phyloP scores from a whole-genome alignment of 345 rosid species.

The Camelina sativa region DNA sequence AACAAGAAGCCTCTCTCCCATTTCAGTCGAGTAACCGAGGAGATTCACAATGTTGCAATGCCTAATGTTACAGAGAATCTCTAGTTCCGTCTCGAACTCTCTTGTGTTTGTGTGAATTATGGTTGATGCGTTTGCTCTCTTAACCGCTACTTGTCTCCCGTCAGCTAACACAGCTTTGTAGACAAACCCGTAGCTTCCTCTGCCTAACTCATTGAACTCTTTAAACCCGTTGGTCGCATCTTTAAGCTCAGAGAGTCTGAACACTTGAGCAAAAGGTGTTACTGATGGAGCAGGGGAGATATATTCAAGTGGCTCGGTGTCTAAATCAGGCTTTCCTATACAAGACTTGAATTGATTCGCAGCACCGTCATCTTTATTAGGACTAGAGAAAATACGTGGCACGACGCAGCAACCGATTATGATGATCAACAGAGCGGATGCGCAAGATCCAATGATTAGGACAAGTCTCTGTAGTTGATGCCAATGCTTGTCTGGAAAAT shows the following conservation, averaged over 20 bases:
- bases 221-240: constrained; percentile 95
- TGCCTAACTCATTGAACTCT: constrained; percentile 89
- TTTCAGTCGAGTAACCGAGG: constrained; percentile 80
- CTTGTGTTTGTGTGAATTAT: constrained; percentile 82
- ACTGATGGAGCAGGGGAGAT: constrained; percentile 48
- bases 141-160: constrained; percentile 87
- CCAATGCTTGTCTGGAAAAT: constrained; percentile 56
- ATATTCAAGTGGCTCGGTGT: constrained; percentile 46
- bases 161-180: constrained; percentile 80
- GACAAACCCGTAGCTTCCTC: constrained; percentile 93
- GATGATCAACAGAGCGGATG: constrained; percentile 51
- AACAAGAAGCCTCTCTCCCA: constrained; percentile 90
- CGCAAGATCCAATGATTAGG: constrained; percentile 56
- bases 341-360: constrained; percentile 58
- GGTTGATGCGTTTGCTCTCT: constrained; percentile 93
- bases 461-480: constrained; percentile 50
- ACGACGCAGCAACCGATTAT: constrained; percentile 56
- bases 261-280: constrained; percentile 69
- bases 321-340: constrained; percentile 61
- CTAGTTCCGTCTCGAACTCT: constrained; percentile 81
- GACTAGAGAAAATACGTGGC: constrained; percentile 45
- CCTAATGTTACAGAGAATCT: constrained; percentile 71
- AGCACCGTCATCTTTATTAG: constrained; percentile 54
- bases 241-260: constrained; percentile 81
- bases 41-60: constrained; percentile 86